Percentiles rank a stretch among this genome's conserved stretches.
Conservation (phyloP, 352 stramenopile species). For the Nothophytophthora sp. region DNA sequence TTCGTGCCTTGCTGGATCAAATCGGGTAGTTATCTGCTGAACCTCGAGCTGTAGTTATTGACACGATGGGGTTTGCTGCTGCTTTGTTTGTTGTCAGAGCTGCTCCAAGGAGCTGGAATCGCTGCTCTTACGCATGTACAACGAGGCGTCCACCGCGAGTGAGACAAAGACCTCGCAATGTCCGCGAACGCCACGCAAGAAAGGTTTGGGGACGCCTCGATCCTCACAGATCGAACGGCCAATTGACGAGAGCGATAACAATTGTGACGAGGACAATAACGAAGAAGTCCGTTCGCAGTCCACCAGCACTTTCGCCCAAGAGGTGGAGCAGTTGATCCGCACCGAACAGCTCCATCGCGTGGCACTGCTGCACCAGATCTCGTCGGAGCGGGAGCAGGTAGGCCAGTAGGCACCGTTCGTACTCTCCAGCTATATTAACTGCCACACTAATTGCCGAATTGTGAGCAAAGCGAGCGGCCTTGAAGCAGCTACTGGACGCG, state of each 20-base stretch:
- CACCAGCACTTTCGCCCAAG: constrained; percentile 24
- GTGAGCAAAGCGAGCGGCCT: constrained; percentile 30
- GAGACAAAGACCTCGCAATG: constrained; percentile 12
- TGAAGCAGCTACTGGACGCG: constrained; percentile 50
- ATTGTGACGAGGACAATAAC: constrained; percentile 8
- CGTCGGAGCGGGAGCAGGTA: constrained; percentile 64
- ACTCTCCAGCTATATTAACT: background rate
- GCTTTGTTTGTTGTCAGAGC: constrained; percentile 21
- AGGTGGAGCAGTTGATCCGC: constrained; percentile 56
- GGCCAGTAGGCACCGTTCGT: background rate
- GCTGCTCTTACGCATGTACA: constrained; percentile 62
- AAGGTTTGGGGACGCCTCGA: background rate
- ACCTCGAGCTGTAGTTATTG: no score
- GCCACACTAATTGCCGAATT: background rate
- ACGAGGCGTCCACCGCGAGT: constrained; percentile 41
- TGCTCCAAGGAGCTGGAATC: constrained; percentile 69
- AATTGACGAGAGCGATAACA: constrained; percentile 7
- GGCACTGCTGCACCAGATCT: constrained; percentile 50
- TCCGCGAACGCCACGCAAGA: constrained; percentile 8
- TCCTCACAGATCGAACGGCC: background rate
- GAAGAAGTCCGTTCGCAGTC: constrained; percentile 6
- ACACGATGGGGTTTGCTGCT: no score
- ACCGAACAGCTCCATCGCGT: constrained; percentile 52
- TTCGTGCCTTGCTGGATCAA: no score
- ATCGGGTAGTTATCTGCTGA: background rate